These are phyloP conservation scores for Nakaseomyces sp. DNA, from an alignment of 1,139 yeast species.

Conservation along the genomic window DNA sequence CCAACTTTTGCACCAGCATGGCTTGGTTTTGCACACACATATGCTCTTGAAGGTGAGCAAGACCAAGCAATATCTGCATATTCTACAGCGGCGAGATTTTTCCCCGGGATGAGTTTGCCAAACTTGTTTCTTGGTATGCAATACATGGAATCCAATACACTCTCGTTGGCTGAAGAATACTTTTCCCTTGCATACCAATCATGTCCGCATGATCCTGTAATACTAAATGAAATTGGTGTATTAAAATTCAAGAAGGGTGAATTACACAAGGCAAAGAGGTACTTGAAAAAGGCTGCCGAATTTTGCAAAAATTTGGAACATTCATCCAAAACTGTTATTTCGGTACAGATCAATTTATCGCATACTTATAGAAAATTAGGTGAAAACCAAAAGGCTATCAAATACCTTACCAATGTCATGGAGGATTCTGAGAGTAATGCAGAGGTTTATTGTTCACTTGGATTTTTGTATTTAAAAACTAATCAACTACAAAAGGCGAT, in stretches of 20 bases:
- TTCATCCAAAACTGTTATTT: slow-evolving; percentile 76
- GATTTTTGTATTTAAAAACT: slow-evolving; percentile 65
- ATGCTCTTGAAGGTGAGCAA: slow-evolving; percentile 96
- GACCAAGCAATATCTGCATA: slow-evolving; percentile 97
- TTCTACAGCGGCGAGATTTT: slow-evolving; percentile 87
- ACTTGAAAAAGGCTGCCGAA: slow-evolving; percentile 61
- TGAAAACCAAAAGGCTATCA: slow-evolving; percentile 56
- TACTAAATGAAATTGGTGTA: slow-evolving; percentile 89
- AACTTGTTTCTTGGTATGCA: slow-evolving; percentile 92
- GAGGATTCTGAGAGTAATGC: slow-evolving; percentile 64
- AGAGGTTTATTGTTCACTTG: slow-evolving; percentile 75
- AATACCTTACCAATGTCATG: slow-evolving; percentile 68
- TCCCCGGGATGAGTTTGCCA: slow-evolving; percentile 92
- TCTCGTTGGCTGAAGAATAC: slow-evolving; percentile 79
- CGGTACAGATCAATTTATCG: slow-evolving; percentile 83
- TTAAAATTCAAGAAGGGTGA: slow-evolving; percentile 72
- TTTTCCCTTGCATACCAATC: slow-evolving; percentile 65
- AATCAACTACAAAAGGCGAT: slow-evolving; percentile 62
- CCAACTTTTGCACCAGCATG: slow-evolving; percentile 95
- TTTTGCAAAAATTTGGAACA: slow-evolving; percentile 65
- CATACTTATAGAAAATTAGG: slow-evolving; percentile 75
- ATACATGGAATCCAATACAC: slow-evolving; percentile 77
- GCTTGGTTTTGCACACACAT: slow-evolving; percentile 98
- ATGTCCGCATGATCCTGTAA: slow-evolving; percentile 76
- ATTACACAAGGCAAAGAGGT: slow-evolving; percentile 58